phyloP scores from a whole-genome alignment of 495 filamentous ascomycete genomes.

The Melanomma pulvis-pyrius region DNA sequence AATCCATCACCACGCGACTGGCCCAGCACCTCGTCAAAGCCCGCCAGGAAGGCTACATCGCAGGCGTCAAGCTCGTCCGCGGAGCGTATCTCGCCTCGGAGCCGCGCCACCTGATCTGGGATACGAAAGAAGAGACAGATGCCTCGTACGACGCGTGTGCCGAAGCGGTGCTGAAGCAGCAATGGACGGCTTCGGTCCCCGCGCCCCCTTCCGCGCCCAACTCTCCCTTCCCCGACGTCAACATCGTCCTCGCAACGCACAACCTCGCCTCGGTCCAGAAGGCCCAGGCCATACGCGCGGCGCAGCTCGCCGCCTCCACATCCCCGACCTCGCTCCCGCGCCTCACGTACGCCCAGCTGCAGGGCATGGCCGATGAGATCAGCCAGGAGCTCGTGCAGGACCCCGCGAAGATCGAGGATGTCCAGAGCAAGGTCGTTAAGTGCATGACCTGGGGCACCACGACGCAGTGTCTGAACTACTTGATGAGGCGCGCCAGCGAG shows the following conservation, averaged over 20 bases:
- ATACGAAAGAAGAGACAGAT: conserved; percentile 82
- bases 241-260: conserved; percentile 85
- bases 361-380: conserved; percentile 97
- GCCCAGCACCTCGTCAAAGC: conserved; percentile 69
- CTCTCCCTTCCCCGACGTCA: conserved; percentile 60
- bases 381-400: conserved; percentile 72
- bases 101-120: conserved; percentile 75
- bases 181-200: conserved; percentile 52
- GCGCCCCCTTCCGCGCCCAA: background rate
- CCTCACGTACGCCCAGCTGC: conserved; percentile 84
- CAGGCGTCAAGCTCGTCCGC: conserved; percentile 89
- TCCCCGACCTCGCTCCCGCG: conserved; percentile 19
- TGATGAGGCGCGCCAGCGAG: conserved; percentile 83
- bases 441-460: conserved; percentile 91
- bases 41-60: conserved; percentile 67
- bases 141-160: conserved; percentile 64
- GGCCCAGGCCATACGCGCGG: conserved; percentile 62
- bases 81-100: conserved; percentile 87
- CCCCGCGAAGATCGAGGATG: conserved; percentile 40
- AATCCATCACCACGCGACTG: conserved; percentile 66
- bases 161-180: conserved; percentile 54
- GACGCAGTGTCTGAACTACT: conserved; percentile 90
- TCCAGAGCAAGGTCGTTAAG: conserved; percentile 69
- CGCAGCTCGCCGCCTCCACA: conserved; percentile 47
- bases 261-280: conserved; percentile 79